A percentile compares a stretch with the other conserved stretches of the same genome.
phyloP scores from a whole-genome alignment of 495 filamentous ascomycete species.

The Trichoderma reesei region DNA sequence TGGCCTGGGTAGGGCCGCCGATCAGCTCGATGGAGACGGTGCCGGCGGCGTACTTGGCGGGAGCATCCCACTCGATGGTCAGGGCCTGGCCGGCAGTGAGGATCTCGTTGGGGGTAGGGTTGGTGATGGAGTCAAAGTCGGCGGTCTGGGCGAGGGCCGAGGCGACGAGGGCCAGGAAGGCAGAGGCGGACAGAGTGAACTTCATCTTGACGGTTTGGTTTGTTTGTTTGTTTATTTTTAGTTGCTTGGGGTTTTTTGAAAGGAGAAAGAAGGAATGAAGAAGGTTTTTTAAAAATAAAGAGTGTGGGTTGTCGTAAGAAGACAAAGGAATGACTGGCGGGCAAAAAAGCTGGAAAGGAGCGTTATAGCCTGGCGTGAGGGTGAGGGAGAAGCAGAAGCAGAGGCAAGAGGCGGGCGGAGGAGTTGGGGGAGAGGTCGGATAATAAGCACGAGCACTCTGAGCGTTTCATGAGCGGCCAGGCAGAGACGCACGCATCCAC shows the following conservation, averaged over 20 bases:
- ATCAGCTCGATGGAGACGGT: conserved; percentile 30
- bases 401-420: neutral
- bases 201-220: conserved; percentile 30
- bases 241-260: neutral
- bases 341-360: conserved; percentile 1
- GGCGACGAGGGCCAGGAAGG: conserved; percentile 34
- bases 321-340: neutral
- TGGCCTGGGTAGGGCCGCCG: conserved; percentile 21
- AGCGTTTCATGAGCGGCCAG: neutral
- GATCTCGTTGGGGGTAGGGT: conserved; percentile 24
- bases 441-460: neutral
- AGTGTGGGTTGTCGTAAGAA: conserved; percentile 1
- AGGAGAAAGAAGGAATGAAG: conserved; percentile 1
- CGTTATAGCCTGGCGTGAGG: neutral
- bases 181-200: conserved; percentile 26
- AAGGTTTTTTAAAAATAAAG: neutral
- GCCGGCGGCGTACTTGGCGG: conserved; percentile 22
- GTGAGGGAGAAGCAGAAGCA: neutral
- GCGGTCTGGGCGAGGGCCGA: conserved; percentile 31
- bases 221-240: neutral
- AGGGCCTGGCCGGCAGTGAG: conserved; percentile 32
- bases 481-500: neutral
- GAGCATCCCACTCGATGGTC: conserved; percentile 22
- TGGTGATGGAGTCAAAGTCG: conserved; percentile 31
- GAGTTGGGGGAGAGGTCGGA: neutral